Conservation (phyloP, 1,284 basidiomycete species). For the Polyporus tsugae region DNA sequence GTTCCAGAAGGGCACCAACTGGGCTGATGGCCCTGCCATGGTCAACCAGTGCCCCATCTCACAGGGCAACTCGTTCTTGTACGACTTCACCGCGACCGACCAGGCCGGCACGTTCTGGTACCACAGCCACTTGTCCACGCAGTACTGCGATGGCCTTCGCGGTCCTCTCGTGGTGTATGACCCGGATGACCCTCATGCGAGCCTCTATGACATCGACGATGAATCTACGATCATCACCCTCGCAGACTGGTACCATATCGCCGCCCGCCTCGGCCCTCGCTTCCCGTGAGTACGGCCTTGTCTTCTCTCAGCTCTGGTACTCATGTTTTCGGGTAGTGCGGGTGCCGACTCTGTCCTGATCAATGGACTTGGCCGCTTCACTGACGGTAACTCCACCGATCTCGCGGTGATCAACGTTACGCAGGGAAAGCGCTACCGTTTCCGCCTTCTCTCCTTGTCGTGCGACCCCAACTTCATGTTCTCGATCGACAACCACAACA, state of each 20-base stretch:
- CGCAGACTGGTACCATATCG: constrained; percentile 38
- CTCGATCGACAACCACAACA: constrained; percentile 47
- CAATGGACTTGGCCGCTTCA: constrained; percentile 54
- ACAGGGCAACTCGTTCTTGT: constrained; percentile 53
- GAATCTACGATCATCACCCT: constrained; percentile 38
- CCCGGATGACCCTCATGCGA: constrained; percentile 46
- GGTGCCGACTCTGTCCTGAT: constrained; percentile 51
- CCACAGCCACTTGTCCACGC: constrained; percentile 39
- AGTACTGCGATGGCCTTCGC: constrained; percentile 46
- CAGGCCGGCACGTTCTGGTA: constrained; percentile 45
- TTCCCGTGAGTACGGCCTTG: constrained; percentile 26
- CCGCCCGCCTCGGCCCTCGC: constrained; percentile 24
- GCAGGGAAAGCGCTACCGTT: constrained; percentile 47
- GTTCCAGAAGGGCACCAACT: constrained; percentile 44
- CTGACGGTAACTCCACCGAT: constrained; percentile 30
- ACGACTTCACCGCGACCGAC: constrained; percentile 43
- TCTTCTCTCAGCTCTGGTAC: background rate
- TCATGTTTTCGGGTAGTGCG: background rate
- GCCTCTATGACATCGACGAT: constrained; percentile 53
- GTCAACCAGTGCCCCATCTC: constrained; percentile 63
- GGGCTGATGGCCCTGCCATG: constrained; percentile 46
- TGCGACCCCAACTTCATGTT: constrained; percentile 46
- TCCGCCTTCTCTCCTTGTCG: constrained; percentile 60
- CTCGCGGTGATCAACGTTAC: constrained; percentile 44
- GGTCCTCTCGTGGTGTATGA: constrained; percentile 52